Evolutionary conservation across 768 basidiomycete genomes (phyloP), one percentile per base, ranked within the genome.

Genomic region (Scleroderma citrinum): DNA sequence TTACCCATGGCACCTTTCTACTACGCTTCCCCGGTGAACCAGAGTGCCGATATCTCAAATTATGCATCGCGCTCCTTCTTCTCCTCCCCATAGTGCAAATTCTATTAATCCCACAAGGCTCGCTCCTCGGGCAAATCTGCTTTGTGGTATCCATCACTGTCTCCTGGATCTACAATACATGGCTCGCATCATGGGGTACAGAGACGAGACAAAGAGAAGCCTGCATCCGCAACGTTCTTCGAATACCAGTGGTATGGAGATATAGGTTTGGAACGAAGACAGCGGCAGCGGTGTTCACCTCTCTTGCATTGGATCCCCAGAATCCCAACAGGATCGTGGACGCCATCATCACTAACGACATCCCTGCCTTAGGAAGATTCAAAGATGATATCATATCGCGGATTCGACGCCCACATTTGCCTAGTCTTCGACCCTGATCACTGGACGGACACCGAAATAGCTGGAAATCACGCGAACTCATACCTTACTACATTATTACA

Each of bases 101-200:
- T 4, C 59, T 70, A 40, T 65, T 70, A 20, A 46, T 68, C 20
- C 69, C 69, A 0, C 68, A 69, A 49, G 57, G 56, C 5, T 45
- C 56, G 0, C 47, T 68, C 7, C 67, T 69, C 23, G 69, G 69
- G 12, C 69, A 71, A 50, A 56, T 66, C 49, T 56, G 71, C 59
- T 71, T 70, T 42, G 56, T 70, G 34, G 0, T 46, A 11, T 62
- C 68, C 0, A 63, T 70, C 5, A 62, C 48, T 16, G 61, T 68
- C 29, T 71, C 70, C 11, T 70, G 67, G 67, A n/a, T 52, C 3
- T 70, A 71, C 43, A 71, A 69, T 35, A 62, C 59, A 7, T 69
- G 60, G 56, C 44, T 71, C 2, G 64, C 69, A 2, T 67, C 64
- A 7, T 55, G 75, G 68, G 71, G 76, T 39, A 66, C 52, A 44